phyloP scores from a whole-genome alignment of 2,329 filamentous ascomycete species.

The Sporothrix sp. region DNA sequence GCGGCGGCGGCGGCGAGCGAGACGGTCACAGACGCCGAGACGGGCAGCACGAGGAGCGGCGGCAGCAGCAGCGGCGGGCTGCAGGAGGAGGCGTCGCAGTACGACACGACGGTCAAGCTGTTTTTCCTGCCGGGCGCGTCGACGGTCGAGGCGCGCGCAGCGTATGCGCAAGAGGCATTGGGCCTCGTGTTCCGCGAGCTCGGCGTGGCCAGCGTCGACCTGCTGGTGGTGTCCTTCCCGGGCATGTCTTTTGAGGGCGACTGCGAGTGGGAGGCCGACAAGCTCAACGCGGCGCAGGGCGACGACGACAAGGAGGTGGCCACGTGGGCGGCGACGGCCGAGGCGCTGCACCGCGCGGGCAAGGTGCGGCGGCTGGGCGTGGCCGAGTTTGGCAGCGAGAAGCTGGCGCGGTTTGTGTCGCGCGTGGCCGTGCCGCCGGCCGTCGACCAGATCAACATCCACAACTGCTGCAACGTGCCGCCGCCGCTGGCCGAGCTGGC shows the following conservation, averaged over 20 bases:
- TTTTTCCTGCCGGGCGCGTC: slow-evolving; percentile 77
- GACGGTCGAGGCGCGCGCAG: slow-evolving; percentile 50
- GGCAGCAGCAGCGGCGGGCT: slow-evolving; percentile 30
- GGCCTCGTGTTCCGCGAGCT: slow-evolving; percentile 72
- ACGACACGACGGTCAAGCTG: slow-evolving; percentile 91
- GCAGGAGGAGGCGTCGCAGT: slow-evolving; percentile 70
- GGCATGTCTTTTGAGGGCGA: slow-evolving; percentile 89
- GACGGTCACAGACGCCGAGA: not conserved
- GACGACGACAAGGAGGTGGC: slow-evolving; percentile 57
- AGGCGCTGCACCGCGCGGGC: slow-evolving; percentile 61
- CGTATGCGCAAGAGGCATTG: slow-evolving; percentile 69
- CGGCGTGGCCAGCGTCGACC: slow-evolving; percentile 63
- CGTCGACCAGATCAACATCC: slow-evolving; percentile 93
- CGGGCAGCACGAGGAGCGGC: slow-evolving; percentile 3
- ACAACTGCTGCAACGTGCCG: slow-evolving; percentile 92
- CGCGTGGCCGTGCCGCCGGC: slow-evolving; percentile 61
- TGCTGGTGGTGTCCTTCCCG: slow-evolving; percentile 88
- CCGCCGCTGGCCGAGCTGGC: slow-evolving; percentile 76
- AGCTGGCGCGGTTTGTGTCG: slow-evolving; percentile 67
- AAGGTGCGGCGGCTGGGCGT: slow-evolving; percentile 69
- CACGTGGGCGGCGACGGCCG: slow-evolving; percentile 59
- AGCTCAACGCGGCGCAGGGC: slow-evolving; percentile 50
- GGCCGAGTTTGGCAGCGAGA: slow-evolving; percentile 81
- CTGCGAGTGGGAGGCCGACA: slow-evolving; percentile 68
- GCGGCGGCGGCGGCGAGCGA: not conserved